A percentile compares a stretch with the other conserved stretches of the same genome.
phyloP scores from a whole-genome alignment of 441 rosid species.

The Iberis amara region DNA sequence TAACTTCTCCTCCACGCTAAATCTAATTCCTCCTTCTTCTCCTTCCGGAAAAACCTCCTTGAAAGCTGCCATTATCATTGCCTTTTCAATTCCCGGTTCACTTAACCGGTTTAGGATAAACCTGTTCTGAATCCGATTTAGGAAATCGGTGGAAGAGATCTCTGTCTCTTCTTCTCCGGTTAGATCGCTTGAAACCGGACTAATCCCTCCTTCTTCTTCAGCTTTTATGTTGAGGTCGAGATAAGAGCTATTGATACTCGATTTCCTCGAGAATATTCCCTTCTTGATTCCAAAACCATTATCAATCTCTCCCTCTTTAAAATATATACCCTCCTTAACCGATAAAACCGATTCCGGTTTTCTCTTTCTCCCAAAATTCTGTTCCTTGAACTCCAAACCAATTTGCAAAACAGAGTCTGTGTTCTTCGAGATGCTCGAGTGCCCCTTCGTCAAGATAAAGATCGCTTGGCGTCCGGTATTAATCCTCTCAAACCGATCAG shows the following conservation, averaged over 20 bases:
- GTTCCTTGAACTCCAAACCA: slow-evolving; percentile 39
- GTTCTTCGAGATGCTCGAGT: slow-evolving; percentile 22
- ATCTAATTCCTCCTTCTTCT: slow-evolving; percentile 33
- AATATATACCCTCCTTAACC: slow-evolving; percentile 33
- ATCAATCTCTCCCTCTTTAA: slow-evolving; percentile 30
- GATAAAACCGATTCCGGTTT: slow-evolving; percentile 38
- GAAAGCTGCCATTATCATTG: slow-evolving; percentile 37
- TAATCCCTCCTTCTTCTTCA: slow-evolving; percentile 39
- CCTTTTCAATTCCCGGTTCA: slow-evolving; percentile 34
- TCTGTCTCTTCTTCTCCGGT: slow-evolving; percentile 42
- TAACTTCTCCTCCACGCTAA: slow-evolving; percentile 57
- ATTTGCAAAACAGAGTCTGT: slow-evolving; percentile 48
- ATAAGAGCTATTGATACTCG: slow-evolving; percentile 46
- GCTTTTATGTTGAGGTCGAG: slow-evolving; percentile 76
- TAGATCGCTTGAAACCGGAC: slow-evolving; percentile 63
- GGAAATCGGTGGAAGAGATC: slow-evolving; percentile 37
- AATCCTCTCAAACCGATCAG: slow-evolving; percentile 39
- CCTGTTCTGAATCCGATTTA: slow-evolving; percentile 44
- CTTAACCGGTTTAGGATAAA: slow-evolving; percentile 33
- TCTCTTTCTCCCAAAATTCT: slow-evolving; percentile 45
- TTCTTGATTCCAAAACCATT: slow-evolving; percentile 31
- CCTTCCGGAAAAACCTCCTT: slow-evolving; percentile 36
- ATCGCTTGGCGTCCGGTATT: slow-evolving; percentile 37
- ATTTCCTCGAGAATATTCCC: slow-evolving; percentile 40
- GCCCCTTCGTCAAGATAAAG: slow-evolving; percentile 49